These are phyloP conservation scores for Gonapodya sp. DNA, from an alignment of 192 early-diverging fungal genomes.

Conservation along the genomic window DNA sequence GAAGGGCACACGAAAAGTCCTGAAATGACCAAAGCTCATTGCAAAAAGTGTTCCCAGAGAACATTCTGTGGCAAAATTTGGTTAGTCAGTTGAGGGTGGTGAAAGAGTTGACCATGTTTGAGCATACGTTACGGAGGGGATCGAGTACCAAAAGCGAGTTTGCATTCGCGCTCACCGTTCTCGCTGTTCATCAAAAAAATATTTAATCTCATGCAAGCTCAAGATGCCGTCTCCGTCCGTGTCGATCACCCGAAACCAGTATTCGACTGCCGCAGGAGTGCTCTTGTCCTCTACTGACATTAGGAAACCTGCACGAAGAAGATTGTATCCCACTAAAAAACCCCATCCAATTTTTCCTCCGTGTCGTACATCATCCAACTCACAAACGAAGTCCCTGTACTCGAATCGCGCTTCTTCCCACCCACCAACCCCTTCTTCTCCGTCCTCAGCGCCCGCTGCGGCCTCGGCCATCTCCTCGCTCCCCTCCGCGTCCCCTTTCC, in stretches of 20 bases:
- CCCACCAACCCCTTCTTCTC: constrained; percentile 5
- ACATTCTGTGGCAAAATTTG: too few species aligned
- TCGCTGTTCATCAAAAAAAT: constrained; percentile 79
- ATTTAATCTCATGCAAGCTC: constrained; percentile 68
- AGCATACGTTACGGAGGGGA: not conserved
- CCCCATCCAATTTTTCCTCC: not conserved
- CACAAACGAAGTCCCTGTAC: constrained; percentile 72
- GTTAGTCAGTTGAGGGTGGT: too few species aligned
- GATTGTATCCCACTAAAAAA: too few species aligned
- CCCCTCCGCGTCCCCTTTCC: constrained; percentile 8
- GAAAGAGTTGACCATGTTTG: not conserved
- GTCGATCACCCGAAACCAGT: constrained; percentile 93
- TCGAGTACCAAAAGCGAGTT: not conserved
- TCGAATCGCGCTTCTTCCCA: constrained; percentile 11
- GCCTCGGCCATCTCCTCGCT: not conserved
- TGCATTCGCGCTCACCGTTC: constrained; percentile 42
- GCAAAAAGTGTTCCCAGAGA: not conserved
- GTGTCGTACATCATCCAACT: too few species aligned
- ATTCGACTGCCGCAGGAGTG: constrained; percentile 47
- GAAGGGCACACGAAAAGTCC: not conserved
- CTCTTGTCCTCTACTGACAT: constrained; percentile 72
- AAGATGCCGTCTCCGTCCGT: constrained; percentile 80
- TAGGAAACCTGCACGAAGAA: constrained; percentile 56
- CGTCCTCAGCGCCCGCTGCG: not conserved
- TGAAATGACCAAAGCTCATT: not conserved